Evolutionary conservation across 2,329 filamentous ascomycete species (phyloP).

Genomic region (Diaporthe aspalathi): DNA sequence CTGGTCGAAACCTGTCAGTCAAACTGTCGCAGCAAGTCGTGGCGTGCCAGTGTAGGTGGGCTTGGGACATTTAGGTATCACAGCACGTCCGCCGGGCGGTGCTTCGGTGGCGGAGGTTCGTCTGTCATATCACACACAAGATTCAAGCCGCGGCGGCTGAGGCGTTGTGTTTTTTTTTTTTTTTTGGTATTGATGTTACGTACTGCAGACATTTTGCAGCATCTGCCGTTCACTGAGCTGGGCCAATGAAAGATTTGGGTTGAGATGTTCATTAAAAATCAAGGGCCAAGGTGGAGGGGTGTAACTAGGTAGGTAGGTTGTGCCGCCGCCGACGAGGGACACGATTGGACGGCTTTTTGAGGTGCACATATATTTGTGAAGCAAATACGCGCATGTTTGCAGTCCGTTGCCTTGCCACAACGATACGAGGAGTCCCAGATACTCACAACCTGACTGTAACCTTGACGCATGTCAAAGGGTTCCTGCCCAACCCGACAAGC

Average conservation of each 20-base stretch:
- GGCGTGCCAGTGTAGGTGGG: neutral
- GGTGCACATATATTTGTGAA: neutral
- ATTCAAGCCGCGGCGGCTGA: no score
- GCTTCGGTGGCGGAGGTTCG: neutral
- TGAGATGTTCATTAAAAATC: no score
- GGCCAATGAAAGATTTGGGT: no score
- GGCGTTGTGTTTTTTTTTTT: no score
- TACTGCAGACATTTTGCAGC: no score
- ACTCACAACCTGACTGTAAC: neutral
- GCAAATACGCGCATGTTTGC: neutral
- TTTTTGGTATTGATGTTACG: no score
- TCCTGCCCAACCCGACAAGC: neutral
- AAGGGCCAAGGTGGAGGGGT: no score
- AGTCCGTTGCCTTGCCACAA: neutral
- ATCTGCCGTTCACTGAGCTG: no score
- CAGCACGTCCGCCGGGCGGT: neutral
- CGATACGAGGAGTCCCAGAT: neutral
- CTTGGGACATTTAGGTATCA: neutral
- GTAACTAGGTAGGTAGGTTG: no score
- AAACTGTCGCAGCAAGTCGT: neutral
- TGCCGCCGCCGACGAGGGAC: no score
- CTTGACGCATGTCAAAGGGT: neutral
- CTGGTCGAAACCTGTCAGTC: neutral
- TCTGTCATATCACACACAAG: no score
- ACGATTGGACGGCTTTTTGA: neutral